Conservation (phyloP, 208 protist species). For the Crithidia bombi region DNA sequence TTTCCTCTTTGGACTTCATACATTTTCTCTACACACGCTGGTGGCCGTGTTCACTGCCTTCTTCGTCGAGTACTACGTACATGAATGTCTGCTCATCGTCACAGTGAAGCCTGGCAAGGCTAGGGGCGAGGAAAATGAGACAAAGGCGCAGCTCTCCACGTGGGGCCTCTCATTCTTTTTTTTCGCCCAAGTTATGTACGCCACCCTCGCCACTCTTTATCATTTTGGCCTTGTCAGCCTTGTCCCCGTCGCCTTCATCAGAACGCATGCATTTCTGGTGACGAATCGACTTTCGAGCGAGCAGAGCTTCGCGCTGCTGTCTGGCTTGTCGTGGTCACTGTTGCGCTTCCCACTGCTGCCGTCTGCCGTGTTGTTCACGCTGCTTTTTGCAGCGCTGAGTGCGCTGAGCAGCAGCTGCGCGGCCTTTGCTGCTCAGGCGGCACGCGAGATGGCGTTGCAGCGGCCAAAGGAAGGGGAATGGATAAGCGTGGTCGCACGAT, state of each 20-base stretch:
- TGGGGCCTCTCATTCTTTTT: conserved; percentile 9
- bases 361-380: conserved; percentile 22
- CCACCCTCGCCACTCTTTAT: conserved; percentile 1
- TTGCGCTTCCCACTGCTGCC: conserved; percentile 22
- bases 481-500: not conserved
- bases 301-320: conserved; percentile 3
- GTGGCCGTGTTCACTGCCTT: conserved; percentile 11
- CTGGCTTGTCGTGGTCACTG: conserved; percentile 16
- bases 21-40: conserved; percentile 8
- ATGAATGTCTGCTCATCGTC: conserved; percentile 19
- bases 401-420: not conserved
- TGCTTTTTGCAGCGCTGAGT: not conserved
- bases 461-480: conserved; percentile 13
- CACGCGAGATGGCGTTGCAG: conserved; percentile 22
- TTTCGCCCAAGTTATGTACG: conserved; percentile 13
- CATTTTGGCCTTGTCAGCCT: not conserved
- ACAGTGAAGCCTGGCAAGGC: not conserved
- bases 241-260: not conserved
- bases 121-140: not conserved
- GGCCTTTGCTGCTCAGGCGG: not conserved
- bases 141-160: conserved; percentile 12
- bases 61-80: conserved; percentile 32
- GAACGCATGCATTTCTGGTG: not conserved
- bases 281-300: conserved; percentile 2
- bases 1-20: conserved; percentile 17